A percentile compares a stretch with the other conserved stretches of the same genome.
Conservation (phyloP, 139 green algal species). For the Haematococcus lacustris region DNA sequence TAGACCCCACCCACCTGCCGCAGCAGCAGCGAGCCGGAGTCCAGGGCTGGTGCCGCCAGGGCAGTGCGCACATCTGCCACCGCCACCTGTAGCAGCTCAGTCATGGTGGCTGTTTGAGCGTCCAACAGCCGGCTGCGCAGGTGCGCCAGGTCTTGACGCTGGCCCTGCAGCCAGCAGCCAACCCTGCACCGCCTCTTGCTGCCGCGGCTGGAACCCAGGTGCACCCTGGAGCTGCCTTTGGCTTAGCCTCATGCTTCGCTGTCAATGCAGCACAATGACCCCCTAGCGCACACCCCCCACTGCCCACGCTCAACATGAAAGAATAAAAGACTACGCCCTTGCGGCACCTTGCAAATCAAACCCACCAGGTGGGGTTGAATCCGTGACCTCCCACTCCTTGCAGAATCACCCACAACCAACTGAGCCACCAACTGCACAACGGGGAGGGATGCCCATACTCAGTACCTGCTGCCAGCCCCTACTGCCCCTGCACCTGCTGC, state of each 20-base stretch:
- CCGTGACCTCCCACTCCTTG: background rate
- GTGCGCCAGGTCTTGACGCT: background rate
- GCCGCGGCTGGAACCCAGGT: background rate
- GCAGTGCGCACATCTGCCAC: background rate
- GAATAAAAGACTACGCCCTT: too few relatives aligned
- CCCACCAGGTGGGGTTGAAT: background rate
- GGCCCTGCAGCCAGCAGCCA: background rate
- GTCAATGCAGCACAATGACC: background rate
- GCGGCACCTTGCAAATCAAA: too few relatives aligned
- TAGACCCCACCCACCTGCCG: too few relatives aligned
- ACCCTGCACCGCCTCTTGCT: background rate
- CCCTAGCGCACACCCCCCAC: background rate
- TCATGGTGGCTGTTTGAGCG: background rate
- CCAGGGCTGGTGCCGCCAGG: background rate
- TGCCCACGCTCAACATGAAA: too few relatives aligned
- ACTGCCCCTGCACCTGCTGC: too few relatives aligned
- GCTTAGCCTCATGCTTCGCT: background rate
- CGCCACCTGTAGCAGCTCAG: background rate
- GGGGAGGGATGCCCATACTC: background rate
- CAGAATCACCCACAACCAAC: background rate
- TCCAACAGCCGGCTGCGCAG: background rate
- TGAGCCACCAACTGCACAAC: too few relatives aligned
- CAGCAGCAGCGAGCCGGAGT: too few relatives aligned
- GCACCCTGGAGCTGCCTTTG: background rate
- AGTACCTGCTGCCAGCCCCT: background rate